Evolutionary conservation across 2,329 filamentous ascomycete species (phyloP).

Genomic region (Aspergillus jensenii): DNA sequence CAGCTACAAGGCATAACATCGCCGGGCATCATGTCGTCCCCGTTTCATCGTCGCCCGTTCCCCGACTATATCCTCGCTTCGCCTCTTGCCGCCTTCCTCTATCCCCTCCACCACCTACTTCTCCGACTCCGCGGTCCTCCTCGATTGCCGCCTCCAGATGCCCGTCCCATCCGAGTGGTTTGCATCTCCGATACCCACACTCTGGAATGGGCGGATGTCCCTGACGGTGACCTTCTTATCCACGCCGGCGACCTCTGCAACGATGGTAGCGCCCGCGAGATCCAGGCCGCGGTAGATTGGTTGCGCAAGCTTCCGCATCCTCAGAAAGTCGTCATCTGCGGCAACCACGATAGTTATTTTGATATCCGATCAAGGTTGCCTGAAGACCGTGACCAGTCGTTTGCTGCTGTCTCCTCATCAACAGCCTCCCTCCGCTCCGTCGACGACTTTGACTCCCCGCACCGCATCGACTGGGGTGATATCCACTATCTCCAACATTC

Average conservation of each 20-base stretch:
- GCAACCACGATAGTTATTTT: constrained; percentile 88
- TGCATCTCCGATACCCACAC: constrained; percentile 88
- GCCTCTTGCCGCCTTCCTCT: constrained; percentile 64
- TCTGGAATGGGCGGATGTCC: constrained; percentile 52
- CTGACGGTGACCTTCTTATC: constrained; percentile 79
- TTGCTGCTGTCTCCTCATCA: constrained; percentile 33
- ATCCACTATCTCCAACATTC: constrained; percentile 76
- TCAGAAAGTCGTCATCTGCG: constrained; percentile 79
- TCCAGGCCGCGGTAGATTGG: constrained; percentile 86
- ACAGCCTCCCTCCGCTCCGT: constrained; percentile 38
- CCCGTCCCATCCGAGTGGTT: constrained; percentile 68
- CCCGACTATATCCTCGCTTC: constrained; percentile 67
- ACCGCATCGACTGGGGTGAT: constrained; percentile 62
- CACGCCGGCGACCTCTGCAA: constrained; percentile 86
- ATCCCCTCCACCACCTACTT: constrained; percentile 63
- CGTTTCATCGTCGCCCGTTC: constrained; percentile 51
- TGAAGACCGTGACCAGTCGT: constrained; percentile 50
- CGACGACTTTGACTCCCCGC: constrained; percentile 45
- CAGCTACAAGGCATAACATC: not conserved
- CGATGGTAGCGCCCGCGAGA: constrained; percentile 66
- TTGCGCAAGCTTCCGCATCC: constrained; percentile 69
- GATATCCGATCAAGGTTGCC: constrained; percentile 63
- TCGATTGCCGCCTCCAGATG: constrained; percentile 55
- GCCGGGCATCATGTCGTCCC: constrained; percentile 32
- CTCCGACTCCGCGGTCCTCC: constrained; percentile 67